These are phyloP conservation scores for Sugiyamaella chiloensis DNA, from an alignment of 805 yeast genomes.

Conservation along the genomic window DNA sequence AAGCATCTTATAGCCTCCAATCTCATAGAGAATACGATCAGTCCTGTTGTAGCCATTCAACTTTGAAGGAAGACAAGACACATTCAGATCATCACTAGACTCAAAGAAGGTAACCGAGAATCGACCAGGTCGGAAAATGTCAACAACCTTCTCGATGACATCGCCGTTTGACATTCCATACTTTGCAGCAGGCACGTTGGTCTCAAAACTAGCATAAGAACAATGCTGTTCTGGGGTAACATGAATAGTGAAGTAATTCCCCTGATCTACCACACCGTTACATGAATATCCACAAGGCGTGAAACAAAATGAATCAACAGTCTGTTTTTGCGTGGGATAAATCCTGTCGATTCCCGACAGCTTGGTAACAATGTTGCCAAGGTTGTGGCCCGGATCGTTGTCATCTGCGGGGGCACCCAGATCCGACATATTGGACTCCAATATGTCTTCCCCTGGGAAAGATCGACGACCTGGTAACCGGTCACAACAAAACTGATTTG, in stretches of 20 bases:
- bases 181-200: slow-evolving; percentile 60
- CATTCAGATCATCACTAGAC: slow-evolving; percentile 27
- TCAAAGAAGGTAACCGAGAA: slow-evolving; percentile 61
- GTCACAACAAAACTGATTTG: slow-evolving; percentile 56
- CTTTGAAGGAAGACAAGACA: slow-evolving; percentile 24
- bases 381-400: slow-evolving; percentile 73
- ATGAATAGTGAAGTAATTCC: slow-evolving; percentile 76
- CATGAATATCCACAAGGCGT: slow-evolving; percentile 95
- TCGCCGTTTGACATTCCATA: slow-evolving; percentile 44
- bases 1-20: slow-evolving; percentile 68
- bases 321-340: slow-evolving; percentile 39
- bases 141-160: slow-evolving; percentile 58
- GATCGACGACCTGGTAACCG: slow-evolving; percentile 34
- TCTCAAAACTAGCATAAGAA: slow-evolving; percentile 95
- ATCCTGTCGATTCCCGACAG: slow-evolving; percentile 60
- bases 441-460: slow-evolving; percentile 28
- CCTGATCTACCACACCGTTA: slow-evolving; percentile 65
- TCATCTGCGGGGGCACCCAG: slow-evolving; percentile 39
- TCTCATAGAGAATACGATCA: slow-evolving; percentile 70
- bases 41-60: slow-evolving; percentile 53
- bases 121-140: slow-evolving; percentile 68
- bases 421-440: slow-evolving; percentile 30
- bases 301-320: slow-evolving; percentile 83
- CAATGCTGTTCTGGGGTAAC: slow-evolving; percentile 92
- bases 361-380: slow-evolving; percentile 68